phyloP scores from a whole-genome alignment of 2,329 filamentous ascomycete genomes.

The Ophiocordyceps unilateralis region DNA sequence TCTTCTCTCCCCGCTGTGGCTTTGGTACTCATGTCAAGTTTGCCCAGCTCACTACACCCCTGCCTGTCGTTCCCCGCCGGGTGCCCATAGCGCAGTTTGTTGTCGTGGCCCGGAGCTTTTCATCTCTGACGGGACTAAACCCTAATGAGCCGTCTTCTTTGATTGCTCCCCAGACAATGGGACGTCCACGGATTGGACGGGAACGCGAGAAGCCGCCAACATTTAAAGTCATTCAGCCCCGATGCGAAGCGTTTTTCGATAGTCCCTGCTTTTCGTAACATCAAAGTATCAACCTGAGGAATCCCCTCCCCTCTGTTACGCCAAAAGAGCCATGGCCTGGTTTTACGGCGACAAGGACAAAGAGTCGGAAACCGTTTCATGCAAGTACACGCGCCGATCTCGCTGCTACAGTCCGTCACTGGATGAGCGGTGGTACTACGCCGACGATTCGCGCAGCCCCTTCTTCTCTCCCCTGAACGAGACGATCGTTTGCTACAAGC shows the following conservation, averaged over 20 bases:
- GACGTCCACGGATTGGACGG: neutral
- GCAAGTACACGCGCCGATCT: neutral
- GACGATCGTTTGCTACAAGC: neutral
- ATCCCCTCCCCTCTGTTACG: too few species aligned
- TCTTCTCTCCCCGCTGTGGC: neutral
- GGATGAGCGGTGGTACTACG: neutral
- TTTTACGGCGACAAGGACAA: neutral
- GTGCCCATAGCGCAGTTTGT: neutral
- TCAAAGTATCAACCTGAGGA: too few species aligned
- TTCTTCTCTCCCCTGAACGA: neutral
- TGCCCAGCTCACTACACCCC: neutral
- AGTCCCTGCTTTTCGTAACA: neutral
- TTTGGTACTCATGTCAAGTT: neutral
- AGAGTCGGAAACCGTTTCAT: neutral
- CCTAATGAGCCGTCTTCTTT: too few species aligned
- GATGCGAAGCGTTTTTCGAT: neutral
- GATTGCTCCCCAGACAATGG: neutral
- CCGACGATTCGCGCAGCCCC: neutral
- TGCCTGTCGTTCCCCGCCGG: neutral
- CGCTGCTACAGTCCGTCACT: neutral
- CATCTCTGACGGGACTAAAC: too few species aligned
- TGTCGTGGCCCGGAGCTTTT: neutral
- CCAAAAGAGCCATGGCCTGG: neutral
- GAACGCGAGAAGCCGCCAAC: neutral
- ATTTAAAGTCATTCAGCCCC: neutral